Base-by-base conservation (phyloP, 2,329 filamentous ascomycete species). In the Incumbomyces lentus region DNA sequence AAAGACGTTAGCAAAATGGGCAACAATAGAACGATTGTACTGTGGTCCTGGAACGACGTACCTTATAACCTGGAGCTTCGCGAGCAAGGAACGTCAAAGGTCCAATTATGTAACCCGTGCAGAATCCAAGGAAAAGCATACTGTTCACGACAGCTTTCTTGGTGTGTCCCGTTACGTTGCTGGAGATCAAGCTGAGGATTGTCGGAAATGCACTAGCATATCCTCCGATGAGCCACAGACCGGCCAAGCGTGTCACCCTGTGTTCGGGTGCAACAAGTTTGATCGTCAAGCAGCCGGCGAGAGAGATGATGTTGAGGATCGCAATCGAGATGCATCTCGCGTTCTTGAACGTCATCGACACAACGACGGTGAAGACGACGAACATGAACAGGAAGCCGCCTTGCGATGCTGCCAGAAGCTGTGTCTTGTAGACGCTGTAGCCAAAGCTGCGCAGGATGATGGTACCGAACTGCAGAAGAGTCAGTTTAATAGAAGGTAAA, bases 101-200 rank as follows among this genome's bases (percentile, higher is more conserved):
- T n/a, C n/a, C n/a, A n/a, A n/a, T n/a, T n/a, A n/a, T n/a, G n/a
- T n/a, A n/a, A n/a, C n/a, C n/a, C n/a, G n/a, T n/a, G n/a, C n/a
- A n/a, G n/a, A n/a, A n/a, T n/a, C n/a, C n/a, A n/a, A n/a, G n/a
- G n/a, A n/a, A n/a, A n/a, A n/a, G n/a, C n/a, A n/a, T n/a, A n/a
- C n/a, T n/a, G n/a, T n/a, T n/a, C n/a, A n/a, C n/a, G n/a, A n/a
- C n/a, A n/a, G n/a, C n/a, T n/a, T n/a, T n/a, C n/a, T n/a, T n/a
- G 2, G 69, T 70, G 45, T 72, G 69, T 0, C 70, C 70, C 3
- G 66, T 68, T 5, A 70, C 60, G 49, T 73, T 74, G 37, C 36
- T 49, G 18, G 49, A 40, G 42, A 41, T 18, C 26, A 49, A 26
- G 36, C 41, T 40, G n/a, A 49, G 34, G 14, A 49, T 47, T 46